Evolutionary conservation across 257 asterid genomes (phyloP).

Genomic region (Solanum ossicruentum): DNA sequence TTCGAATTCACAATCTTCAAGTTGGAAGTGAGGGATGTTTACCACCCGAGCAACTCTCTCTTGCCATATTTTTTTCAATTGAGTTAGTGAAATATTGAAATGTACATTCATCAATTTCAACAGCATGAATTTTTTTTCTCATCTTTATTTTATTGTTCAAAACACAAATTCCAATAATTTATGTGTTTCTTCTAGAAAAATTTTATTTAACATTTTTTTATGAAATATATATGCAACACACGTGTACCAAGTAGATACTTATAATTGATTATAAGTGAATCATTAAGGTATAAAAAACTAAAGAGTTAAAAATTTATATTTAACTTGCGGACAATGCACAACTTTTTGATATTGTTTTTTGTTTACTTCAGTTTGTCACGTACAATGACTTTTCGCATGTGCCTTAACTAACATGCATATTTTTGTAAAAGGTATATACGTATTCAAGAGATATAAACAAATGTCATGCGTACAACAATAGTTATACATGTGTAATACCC

Average conservation of each 20-base stretch:
- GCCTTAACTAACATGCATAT: not conserved
- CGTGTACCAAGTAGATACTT: not conserved
- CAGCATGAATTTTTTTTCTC: too few relatives aligned
- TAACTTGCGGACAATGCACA: not conserved
- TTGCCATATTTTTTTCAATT: too few relatives aligned
- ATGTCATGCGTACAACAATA: not conserved
- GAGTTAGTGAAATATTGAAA: too few relatives aligned
- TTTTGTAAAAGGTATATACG: not conserved
- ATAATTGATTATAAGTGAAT: not conserved
- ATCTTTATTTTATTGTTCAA: too few relatives aligned
- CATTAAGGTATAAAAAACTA: not conserved
- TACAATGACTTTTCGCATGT: not conserved
- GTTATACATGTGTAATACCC: not conserved
- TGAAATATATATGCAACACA: too few relatives aligned
- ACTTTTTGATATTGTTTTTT: not conserved
- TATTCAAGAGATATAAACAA: not conserved
- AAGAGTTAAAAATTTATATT: not conserved
- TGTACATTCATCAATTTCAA: too few relatives aligned
- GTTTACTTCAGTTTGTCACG: not conserved
- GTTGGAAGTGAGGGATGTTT: too few relatives aligned
- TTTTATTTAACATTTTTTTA: too few relatives aligned
- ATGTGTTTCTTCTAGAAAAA: too few relatives aligned
- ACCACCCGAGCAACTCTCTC: too few relatives aligned
- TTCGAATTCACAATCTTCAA: too few relatives aligned
- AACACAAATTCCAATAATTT: too few relatives aligned